Percentiles rank a stretch among this genome's conserved stretches.
These are phyloP conservation scores for Fomes fomentarius DNA, from an alignment of 1,284 basidiomycete genomes.

Conservation along the genomic window DNA sequence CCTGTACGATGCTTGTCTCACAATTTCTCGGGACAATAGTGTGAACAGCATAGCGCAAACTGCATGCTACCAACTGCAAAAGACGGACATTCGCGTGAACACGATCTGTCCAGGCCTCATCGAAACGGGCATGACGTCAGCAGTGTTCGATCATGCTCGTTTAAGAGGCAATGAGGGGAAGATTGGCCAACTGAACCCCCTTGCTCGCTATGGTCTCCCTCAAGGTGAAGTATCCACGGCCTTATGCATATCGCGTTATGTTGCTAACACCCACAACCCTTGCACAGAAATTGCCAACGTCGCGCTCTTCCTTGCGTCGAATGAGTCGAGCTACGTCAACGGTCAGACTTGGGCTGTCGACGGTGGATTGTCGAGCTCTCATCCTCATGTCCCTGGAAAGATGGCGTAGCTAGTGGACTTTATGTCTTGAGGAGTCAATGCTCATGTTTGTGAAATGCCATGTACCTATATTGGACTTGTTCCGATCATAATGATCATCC, in stretches of 20 bases:
- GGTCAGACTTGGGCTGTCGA: conserved; percentile 89
- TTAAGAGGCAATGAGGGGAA: conserved; percentile 71
- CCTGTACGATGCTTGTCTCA: too few species aligned
- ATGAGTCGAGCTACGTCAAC: conserved; percentile 92
- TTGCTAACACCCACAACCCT: too few species aligned
- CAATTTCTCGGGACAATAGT: conserved; percentile 40
- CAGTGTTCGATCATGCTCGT: conserved; percentile 78
- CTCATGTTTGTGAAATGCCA: background rate
- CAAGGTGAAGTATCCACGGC: conserved; percentile 53
- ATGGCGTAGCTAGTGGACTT: conserved; percentile 39
- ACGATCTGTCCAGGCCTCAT: conserved; percentile 91
- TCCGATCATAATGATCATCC: too few species aligned
- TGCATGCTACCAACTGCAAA: conserved; percentile 79
- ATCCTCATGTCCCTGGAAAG: conserved; percentile 73
- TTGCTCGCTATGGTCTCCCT: conserved; percentile 78
- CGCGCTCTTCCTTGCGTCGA: conserved; percentile 89
- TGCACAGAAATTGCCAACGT: conserved; percentile 78
- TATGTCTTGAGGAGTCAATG: too few species aligned
- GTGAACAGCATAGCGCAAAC: conserved; percentile 89
- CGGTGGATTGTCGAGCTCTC: conserved; percentile 79
- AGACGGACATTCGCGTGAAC: conserved; percentile 87
- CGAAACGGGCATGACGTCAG: conserved; percentile 85
- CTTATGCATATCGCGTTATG: too few species aligned
- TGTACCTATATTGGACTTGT: too few species aligned
- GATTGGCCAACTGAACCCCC: conserved; percentile 87